phyloP scores from a whole-genome alignment of 2,329 filamentous ascomycete genomes.

The Chaetomiaceae sp. region DNA sequence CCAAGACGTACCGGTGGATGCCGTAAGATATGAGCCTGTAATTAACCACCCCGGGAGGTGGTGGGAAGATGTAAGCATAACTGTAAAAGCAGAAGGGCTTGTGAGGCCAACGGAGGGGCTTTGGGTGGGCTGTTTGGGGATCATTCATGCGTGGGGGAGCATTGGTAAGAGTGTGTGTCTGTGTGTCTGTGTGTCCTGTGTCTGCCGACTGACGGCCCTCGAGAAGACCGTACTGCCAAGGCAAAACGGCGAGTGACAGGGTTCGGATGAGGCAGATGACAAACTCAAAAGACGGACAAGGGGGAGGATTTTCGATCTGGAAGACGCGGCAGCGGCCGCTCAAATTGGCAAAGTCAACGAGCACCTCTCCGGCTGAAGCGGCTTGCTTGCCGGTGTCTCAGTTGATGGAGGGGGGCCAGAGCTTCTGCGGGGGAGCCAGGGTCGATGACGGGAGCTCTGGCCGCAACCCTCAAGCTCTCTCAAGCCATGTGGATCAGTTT shows the following conservation, averaged over 20 bases:
- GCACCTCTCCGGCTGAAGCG: slow-evolving; percentile 16
- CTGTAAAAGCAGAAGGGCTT: background rate
- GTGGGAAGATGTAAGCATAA: slow-evolving; percentile 2
- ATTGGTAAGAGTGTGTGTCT: background rate
- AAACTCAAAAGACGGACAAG: slow-evolving; percentile 11
- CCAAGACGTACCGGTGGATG: slow-evolving; percentile 54
- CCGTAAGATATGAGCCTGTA: slow-evolving; percentile 55
- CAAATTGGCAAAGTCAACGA: slow-evolving; percentile 15
- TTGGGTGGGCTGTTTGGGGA: slow-evolving; percentile 7
- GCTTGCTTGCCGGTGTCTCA: slow-evolving; percentile 15
- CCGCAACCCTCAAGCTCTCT: slow-evolving; percentile 15
- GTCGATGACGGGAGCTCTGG: slow-evolving; percentile 4
- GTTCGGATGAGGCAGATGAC: slow-evolving; percentile 7
- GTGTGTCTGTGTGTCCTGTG: slow-evolving; percentile 7
- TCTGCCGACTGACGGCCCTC: too few relatives aligned
- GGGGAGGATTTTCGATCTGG: slow-evolving; percentile 20
- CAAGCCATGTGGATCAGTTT: slow-evolving; percentile 14
- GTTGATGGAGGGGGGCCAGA: slow-evolving; percentile 14
- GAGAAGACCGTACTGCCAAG: background rate
- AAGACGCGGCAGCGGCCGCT: slow-evolving; percentile 26
- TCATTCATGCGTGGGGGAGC: slow-evolving; percentile 25
- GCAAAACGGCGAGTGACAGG: slow-evolving; percentile 4
- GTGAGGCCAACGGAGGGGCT: background rate
- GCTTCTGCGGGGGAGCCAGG: slow-evolving; percentile 25
- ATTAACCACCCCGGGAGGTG: background rate